phyloP scores from a whole-genome alignment of 148 eudicot genomes.

The Rheum nobile region DNA sequence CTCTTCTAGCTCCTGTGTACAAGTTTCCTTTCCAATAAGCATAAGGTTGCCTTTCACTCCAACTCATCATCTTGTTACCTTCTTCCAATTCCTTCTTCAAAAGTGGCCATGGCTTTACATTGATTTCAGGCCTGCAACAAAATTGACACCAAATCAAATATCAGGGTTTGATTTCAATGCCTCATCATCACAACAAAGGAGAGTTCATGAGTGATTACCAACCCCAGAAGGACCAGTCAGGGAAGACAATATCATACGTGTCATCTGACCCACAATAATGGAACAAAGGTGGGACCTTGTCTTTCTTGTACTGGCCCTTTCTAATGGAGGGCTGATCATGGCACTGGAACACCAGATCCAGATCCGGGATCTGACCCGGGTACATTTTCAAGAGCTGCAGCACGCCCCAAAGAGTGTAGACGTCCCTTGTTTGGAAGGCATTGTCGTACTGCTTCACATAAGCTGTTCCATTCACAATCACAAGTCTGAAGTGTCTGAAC shows the following conservation, averaged over 20 bases:
- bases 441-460: conserved; percentile 30
- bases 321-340: conserved; percentile 46
- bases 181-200: neutral
- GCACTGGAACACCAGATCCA: conserved; percentile 52
- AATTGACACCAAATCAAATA: neutral
- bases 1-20: conserved; percentile 33
- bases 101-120: conserved; percentile 51
- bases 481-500: conserved; percentile 22
- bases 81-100: conserved; percentile 40
- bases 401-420: conserved; percentile 54
- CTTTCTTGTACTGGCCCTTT: conserved; percentile 18
- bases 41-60: conserved; percentile 41
- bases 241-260: conserved; percentile 53
- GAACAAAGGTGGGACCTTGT: conserved; percentile 37
- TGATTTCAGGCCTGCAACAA: conserved; percentile 46
- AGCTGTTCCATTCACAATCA: conserved; percentile 33
- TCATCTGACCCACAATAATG: conserved; percentile 44
- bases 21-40: conserved; percentile 73
- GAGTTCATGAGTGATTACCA: conserved; percentile 26
- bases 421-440: conserved; percentile 44
- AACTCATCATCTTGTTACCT: conserved; percentile 40
- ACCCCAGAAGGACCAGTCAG: conserved; percentile 80
- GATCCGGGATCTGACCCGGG: conserved; percentile 54
- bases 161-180: neutral
- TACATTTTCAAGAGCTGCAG: conserved; percentile 44